These are phyloP conservation scores for Begonia loranthoides DNA, from an alignment of 306 rosid species.

Conservation along the genomic window DNA sequence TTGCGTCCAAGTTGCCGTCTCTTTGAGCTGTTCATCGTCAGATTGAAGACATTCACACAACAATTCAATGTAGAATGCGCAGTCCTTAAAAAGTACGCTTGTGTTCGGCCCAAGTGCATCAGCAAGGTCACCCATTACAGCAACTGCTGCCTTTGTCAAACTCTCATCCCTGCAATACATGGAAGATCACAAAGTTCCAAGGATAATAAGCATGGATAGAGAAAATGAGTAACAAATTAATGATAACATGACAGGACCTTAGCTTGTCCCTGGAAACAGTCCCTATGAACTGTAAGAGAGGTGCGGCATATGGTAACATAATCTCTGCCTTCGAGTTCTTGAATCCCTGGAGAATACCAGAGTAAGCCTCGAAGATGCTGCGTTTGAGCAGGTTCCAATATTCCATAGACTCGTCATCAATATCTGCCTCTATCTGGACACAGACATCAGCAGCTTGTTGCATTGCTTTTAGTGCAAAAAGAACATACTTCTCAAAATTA, in stretches of 20 bases:
- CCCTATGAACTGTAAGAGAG: constrained; percentile 23
- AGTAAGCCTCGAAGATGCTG: constrained; percentile 29
- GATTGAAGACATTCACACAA: constrained; percentile 24
- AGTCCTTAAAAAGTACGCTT: constrained; percentile 10
- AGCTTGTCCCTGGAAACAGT: constrained; percentile 11
- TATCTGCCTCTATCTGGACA: constrained; percentile 13
- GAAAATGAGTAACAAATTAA: not conserved
- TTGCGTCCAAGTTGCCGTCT: constrained; percentile 21
- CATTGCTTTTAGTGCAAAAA: constrained; percentile 19
- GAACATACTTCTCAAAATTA: constrained; percentile 24
- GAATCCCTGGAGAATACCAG: constrained; percentile 26
- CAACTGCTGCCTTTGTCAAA: constrained; percentile 23
- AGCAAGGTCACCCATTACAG: constrained; percentile 25
- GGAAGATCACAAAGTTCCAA: not conserved
- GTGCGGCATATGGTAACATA: constrained; percentile 24
- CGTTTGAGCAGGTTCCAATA: constrained; percentile 22
- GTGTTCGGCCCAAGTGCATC: constrained; percentile 21
- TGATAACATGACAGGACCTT: constrained; percentile 1
- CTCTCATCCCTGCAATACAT: constrained; percentile 16
- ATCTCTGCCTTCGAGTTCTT: constrained; percentile 19
- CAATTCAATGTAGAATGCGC: constrained; percentile 10
- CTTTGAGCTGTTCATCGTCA: constrained; percentile 16
- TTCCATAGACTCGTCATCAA: constrained; percentile 17
- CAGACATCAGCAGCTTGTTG: constrained; percentile 25
- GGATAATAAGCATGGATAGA: not conserved